These are phyloP conservation scores for Picea engelmannii DNA, from an alignment of 83 land plant species.

Conservation along the genomic window DNA sequence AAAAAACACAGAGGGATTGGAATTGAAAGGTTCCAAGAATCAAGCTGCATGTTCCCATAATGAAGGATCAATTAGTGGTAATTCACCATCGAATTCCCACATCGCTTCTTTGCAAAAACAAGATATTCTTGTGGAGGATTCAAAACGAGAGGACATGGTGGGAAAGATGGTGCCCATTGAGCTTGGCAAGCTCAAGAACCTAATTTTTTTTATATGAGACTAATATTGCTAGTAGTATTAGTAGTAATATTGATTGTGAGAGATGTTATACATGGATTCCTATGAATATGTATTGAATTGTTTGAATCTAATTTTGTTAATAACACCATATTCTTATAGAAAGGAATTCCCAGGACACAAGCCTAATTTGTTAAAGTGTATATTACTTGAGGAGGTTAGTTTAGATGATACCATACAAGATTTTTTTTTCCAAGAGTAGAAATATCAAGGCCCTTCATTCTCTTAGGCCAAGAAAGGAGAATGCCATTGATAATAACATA, in stretches of 20 bases:
- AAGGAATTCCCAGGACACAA: conserved; percentile 36
- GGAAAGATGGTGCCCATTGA: conserved; percentile 50
- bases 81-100: neutral
- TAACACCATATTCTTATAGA: conserved; percentile 35
- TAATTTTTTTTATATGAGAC: conserved; percentile 12
- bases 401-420: neutral
- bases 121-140: neutral
- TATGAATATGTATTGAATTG: conserved; percentile 66
- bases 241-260: conserved; percentile 33
- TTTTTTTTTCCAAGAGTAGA: conserved; percentile 46
- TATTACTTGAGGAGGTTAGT: conserved; percentile 5
- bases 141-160: conserved; percentile 10
- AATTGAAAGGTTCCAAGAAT: conserved; percentile 1
- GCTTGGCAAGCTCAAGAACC: conserved; percentile 60
- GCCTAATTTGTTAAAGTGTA: conserved; percentile 56
- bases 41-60: neutral
- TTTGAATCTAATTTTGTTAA: conserved; percentile 44
- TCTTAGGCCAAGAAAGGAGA: conserved; percentile 8
- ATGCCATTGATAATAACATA: neutral
- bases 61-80: neutral
- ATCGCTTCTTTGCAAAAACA: neutral
- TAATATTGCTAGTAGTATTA: conserved; percentile 11
- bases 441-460: conserved; percentile 37
- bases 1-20: conserved; percentile 3
- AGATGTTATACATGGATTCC: conserved; percentile 81